Percentiles rank a stretch among this genome's conserved stretches.
Conservation (phyloP, 306 rosid species). For the Quercus robur region DNA sequence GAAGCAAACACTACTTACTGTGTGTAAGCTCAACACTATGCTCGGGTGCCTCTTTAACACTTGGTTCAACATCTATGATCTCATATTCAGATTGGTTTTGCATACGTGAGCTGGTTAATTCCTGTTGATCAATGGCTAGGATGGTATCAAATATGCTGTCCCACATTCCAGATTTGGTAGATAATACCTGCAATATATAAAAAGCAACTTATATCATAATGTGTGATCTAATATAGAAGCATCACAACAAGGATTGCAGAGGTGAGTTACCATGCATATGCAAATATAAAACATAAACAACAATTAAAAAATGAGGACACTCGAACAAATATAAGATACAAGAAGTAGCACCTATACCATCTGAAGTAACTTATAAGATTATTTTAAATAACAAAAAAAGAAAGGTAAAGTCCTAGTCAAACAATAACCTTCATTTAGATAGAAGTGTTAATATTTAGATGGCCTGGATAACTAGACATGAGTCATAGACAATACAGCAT, state of each 20-base stretch:
- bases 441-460: not conserved
- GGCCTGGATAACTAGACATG: too few relatives aligned
- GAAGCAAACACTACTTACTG: slow-evolving; percentile 46
- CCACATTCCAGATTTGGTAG: slow-evolving; percentile 79
- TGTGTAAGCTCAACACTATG: slow-evolving; percentile 17
- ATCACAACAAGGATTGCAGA: not conserved
- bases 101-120: slow-evolving; percentile 31
- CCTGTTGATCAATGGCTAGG: slow-evolving; percentile 47
- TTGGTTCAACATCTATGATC: slow-evolving; percentile 67
- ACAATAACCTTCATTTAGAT: not conserved
- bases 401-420: too few relatives aligned
- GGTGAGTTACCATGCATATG: not conserved
- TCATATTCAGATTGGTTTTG: slow-evolving; percentile 43
- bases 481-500: too few relatives aligned
- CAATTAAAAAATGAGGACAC: not conserved
- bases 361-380: not conserved
- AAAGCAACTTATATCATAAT: not conserved
- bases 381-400: too few relatives aligned
- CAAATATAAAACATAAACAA: not conserved
- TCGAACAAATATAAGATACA: not conserved
- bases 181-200: slow-evolving; percentile 53
- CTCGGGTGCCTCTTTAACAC: slow-evolving; percentile 29
- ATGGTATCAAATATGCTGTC: slow-evolving; percentile 79
- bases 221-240: not conserved
- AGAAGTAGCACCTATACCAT: not conserved